Conservation (phyloP, 2,329 filamentous ascomycete species). For the Anthostomella pinea region DNA sequence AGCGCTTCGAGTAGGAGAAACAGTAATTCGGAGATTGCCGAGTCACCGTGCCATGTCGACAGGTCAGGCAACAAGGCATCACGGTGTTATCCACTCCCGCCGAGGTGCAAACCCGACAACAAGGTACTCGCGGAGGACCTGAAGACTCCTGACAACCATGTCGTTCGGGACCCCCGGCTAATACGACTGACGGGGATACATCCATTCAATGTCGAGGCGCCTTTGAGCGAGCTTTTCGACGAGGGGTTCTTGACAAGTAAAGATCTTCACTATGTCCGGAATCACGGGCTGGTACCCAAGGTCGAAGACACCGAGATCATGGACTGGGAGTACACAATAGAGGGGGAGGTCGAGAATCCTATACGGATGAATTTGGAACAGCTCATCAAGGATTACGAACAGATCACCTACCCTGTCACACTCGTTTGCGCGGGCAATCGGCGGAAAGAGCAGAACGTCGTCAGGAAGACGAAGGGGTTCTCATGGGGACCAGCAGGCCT, state of each 20-base stretch:
- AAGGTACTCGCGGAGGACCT: slow-evolving; percentile 71
- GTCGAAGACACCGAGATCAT: slow-evolving; percentile 70
- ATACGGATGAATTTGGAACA: slow-evolving; percentile 69
- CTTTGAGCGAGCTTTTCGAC: slow-evolving; percentile 73
- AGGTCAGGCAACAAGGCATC: slow-evolving; percentile 15
- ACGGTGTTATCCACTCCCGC: slow-evolving; percentile 63
- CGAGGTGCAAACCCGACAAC: slow-evolving; percentile 53
- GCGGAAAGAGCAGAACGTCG: slow-evolving; percentile 87
- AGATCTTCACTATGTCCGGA: slow-evolving; percentile 87
- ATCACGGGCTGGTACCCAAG: slow-evolving; percentile 79
- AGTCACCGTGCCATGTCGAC: slow-evolving; percentile 12
- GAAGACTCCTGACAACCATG: slow-evolving; percentile 79
- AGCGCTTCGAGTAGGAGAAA: slow-evolving; percentile 33
- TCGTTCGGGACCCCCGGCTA: slow-evolving; percentile 74
- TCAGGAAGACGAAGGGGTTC: slow-evolving; percentile 89
- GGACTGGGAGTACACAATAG: slow-evolving; percentile 79
- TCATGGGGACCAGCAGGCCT: slow-evolving; percentile 89
- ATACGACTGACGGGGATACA: slow-evolving; percentile 86
- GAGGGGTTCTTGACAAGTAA: slow-evolving; percentile 82
- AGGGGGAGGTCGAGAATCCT: slow-evolving; percentile 79
- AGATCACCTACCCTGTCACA: slow-evolving; percentile 82
- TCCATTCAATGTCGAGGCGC: slow-evolving; percentile 88
- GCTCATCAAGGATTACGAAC: slow-evolving; percentile 70
- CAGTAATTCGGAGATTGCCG: slow-evolving; percentile 20
- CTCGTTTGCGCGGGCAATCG: slow-evolving; percentile 90